A percentile compares a stretch with the other conserved stretches of the same genome.
phyloP scores from a whole-genome alignment of 2,329 filamentous ascomycete species.

The Lasiodiplodia sp. region DNA sequence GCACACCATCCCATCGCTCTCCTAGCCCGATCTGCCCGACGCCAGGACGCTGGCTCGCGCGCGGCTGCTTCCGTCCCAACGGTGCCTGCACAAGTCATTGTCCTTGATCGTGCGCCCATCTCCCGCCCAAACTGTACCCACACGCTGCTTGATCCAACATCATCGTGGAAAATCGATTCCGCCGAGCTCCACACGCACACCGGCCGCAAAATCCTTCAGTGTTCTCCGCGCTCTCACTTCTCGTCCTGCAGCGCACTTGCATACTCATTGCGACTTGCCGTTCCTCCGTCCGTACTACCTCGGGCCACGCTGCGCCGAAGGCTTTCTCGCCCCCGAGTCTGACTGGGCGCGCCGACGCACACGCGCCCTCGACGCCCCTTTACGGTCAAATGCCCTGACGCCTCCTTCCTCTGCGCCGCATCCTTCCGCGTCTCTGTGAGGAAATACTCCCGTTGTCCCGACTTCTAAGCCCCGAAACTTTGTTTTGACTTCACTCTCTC shows the following conservation, averaged over 20 bases:
- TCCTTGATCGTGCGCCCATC: background rate
- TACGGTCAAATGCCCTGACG: background rate
- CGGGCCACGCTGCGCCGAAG: slow-evolving; percentile 12
- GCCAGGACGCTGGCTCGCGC: background rate
- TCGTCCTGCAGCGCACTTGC: background rate
- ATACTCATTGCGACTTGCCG: background rate
- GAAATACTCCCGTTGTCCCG: background rate
- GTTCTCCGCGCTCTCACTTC: background rate
- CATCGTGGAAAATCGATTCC: slow-evolving; percentile 21
- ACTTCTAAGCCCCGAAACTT: background rate
- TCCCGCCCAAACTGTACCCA: slow-evolving; percentile 20
- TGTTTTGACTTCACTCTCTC: slow-evolving; percentile 16
- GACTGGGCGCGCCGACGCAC: background rate
- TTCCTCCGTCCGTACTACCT: slow-evolving; percentile 9
- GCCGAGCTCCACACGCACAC: slow-evolving; percentile 1
- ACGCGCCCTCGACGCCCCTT: slow-evolving; percentile 5
- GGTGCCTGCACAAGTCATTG: slow-evolving; percentile 5
- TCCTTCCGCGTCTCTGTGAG: slow-evolving; percentile 1
- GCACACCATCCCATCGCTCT: slow-evolving; percentile 7
- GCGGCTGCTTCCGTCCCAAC: slow-evolving; percentile 7
- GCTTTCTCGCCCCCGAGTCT: background rate
- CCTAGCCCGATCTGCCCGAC: background rate
- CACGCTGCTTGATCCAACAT: slow-evolving; percentile 20
- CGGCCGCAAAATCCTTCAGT: slow-evolving; percentile 15
- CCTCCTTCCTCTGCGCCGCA: slow-evolving; percentile 13